Evolutionary conservation across 2,329 filamentous ascomycete genomes (phyloP), one percentile per base, ranked within the genome.

Genomic region (Rhynchosporium secalis): DNA sequence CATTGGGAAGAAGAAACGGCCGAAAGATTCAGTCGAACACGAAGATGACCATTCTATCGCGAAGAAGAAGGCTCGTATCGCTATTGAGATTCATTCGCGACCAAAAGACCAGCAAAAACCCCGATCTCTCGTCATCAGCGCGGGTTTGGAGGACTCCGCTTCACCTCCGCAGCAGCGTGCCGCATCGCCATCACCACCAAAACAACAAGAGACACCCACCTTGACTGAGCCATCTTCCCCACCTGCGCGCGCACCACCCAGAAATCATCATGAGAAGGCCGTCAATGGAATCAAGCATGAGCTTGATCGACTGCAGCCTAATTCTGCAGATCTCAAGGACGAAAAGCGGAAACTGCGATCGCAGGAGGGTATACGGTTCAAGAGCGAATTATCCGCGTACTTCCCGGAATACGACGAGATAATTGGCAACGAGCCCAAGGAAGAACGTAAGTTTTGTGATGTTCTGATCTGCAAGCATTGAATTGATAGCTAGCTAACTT

Each of bases 321-420:
- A 63, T 65, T 70, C 75, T 31, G 74, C 76, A 46, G 79, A 81
- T 68, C 61, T 71, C 59, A 76, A 79, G 69, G 79, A 86, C 64
- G 87, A 90, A 69, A 89, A 85, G 75, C 79, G 93, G 72, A 94
- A 92, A 73, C 79, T 97, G 74, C 86, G 94, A 66, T 96, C 92
- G 58, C 90, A 96, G 72, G 92, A 96, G 71, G 90, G 89, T 10
- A 88, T 88, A 57, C 84, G 91, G 69, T 88, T 92, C 77, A 96
- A 96, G 81, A 97, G 92, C 77, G 93, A 97, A 73, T 82, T 98
- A 65, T 88, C 92, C 43, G 84, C 86, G 54, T 98, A 96, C 77
- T 97, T 98, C 73, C 87, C 90, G 58, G 93, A 96, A 72, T 98
- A 96, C 76, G 93, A 97, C 76, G 91, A 96, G 74, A 85, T 97